Evolutionary conservation across 441 rosid species (phyloP), one percentile per base, ranked within the genome.

Genomic region (Adansonia gregorii): DNA sequence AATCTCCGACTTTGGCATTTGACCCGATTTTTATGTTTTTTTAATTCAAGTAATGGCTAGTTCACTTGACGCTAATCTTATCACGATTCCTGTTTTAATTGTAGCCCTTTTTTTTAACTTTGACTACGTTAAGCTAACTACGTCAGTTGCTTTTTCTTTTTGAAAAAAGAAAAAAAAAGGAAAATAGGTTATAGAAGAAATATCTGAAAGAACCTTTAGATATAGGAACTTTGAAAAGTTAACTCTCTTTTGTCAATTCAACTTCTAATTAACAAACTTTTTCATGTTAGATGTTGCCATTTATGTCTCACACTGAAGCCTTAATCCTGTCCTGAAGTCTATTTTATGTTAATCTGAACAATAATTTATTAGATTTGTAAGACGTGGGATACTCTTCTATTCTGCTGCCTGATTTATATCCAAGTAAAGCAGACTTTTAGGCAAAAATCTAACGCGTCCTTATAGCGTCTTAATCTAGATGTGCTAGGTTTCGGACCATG

Each of bases 21-120:
- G 39, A 35, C 39, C 39, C 39, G 71, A 15, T 46, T 77, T 81
- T 69, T 78, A 20, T 78, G 73, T 80, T 83, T 80, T 12, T 63
- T 9, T 35, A 63, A 31, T 63, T 12, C 43, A 63, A 31, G 45
- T 43, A 63, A 31, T 63, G 45, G 19, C 31, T 31, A 27, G 43
- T 63, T 63, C 3, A 3, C 14, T 41, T 41, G 45, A 41, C 2
- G 54, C 15, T 9, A 11, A 4, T 3, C 54, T 2, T 3, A 11
- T 49, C 54, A 49, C 2, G 54, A 49, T 49, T 49, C 54, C 11
- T 49, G 54, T 49, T 49, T 49, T 49, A 49, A 3, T 49, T 49
- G 54, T 14, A 10, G 54, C 15, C 39, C 1, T 35, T 35, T 24
- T 24, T 3, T 35, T 35, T 35, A 35, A 35, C 39, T 49, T 49